Percentiles rank a stretch among this genome's conserved stretches.
These are phyloP conservation scores for Cucurbita pepo DNA, from an alignment of 306 rosid genomes.

Conservation along the genomic window DNA sequence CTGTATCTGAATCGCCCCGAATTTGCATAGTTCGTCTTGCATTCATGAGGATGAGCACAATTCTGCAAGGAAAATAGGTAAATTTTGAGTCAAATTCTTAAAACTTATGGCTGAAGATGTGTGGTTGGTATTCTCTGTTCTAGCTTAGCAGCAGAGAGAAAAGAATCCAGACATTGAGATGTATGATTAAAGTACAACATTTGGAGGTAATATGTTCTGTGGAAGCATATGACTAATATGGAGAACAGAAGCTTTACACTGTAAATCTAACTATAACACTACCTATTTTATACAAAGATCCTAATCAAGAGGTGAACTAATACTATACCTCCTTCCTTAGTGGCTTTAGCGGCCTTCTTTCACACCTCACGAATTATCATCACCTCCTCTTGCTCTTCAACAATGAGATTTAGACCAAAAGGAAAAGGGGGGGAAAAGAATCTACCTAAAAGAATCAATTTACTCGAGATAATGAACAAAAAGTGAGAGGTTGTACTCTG, in stretches of 20 bases:
- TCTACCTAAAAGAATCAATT: constrained; percentile 4
- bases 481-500: not conserved
- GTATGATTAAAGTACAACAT: not conserved
- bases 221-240: not conserved
- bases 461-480: not conserved
- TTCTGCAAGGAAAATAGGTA: not conserved
- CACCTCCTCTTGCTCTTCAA: not conserved
- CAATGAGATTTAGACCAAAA: not conserved
- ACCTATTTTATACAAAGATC: not conserved
- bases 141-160: not conserved
- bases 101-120: not conserved
- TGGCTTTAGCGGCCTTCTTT: constrained; percentile 5
- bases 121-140: not conserved
- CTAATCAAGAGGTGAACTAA: not conserved
- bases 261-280: not conserved
- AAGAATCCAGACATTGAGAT: not conserved
- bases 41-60: not conserved
- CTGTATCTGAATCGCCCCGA: not conserved
- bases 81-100: not conserved
- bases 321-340: not conserved
- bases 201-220: not conserved
- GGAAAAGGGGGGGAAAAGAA: not conserved
- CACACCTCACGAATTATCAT: not conserved
- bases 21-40: not conserved
- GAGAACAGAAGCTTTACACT: not conserved